Percentiles rank a stretch among this genome's conserved stretches.
Evolutionary conservation across 495 filamentous ascomycete genomes (phyloP).

Genomic region (Penicillium atrosanguineum): DNA sequence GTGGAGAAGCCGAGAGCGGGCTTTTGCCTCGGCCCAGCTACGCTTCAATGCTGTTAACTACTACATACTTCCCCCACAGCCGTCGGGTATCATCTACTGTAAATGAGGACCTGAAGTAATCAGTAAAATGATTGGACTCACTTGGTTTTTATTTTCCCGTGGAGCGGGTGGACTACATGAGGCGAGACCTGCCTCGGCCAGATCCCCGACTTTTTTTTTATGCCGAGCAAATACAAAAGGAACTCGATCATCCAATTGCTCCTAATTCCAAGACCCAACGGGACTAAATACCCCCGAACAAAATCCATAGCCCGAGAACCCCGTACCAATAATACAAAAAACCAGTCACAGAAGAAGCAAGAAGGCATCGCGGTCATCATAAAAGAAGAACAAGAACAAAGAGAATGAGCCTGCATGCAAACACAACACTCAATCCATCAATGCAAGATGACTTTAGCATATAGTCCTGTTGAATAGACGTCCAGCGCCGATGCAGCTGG

Average conservation of each 20-base stretch:
- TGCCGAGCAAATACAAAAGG: background rate
- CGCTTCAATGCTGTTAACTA: background rate
- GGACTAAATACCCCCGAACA: constrained; percentile 13
- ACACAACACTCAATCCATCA: constrained; percentile 3
- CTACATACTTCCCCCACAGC: background rate
- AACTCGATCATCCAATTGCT: constrained; percentile 11
- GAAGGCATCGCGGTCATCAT: constrained; percentile 28
- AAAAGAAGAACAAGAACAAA: constrained; percentile 17
- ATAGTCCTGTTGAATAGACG: background rate
- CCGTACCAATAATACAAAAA: constrained; percentile 21
- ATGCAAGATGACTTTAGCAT: constrained; percentile 4
- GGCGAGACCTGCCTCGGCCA: constrained; percentile 10
- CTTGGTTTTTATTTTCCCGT: background rate
- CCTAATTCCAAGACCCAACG: constrained; percentile 6
- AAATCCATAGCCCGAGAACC: constrained; percentile 4
- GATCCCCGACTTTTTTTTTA: constrained; percentile 9
- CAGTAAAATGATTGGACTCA: background rate
- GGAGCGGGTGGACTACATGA: background rate
- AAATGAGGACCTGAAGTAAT: background rate
- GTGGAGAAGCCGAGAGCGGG: constrained; percentile 29
- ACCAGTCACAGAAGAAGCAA: constrained; percentile 16
- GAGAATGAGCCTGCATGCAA: background rate
- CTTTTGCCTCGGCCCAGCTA: constrained; percentile 29
- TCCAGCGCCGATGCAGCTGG: constrained; percentile 4
- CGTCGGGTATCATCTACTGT: background rate